phyloP scores from a whole-genome alignment of 495 filamentous ascomycete genomes.

The Neurospora cerealis region DNA sequence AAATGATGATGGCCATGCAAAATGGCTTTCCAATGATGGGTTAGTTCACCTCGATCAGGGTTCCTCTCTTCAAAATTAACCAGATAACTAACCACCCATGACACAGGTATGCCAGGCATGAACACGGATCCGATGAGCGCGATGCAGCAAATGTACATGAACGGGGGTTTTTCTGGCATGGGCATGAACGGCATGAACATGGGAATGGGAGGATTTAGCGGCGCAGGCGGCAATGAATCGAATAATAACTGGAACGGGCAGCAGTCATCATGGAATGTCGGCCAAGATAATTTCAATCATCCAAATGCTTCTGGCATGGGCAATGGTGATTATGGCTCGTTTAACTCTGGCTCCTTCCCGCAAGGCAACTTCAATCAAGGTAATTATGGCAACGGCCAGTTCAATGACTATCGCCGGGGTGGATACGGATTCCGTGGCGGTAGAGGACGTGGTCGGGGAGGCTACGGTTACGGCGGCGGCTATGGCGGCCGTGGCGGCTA shows the following conservation, averaged over 20 bases:
- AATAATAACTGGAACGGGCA: conserved; percentile 56
- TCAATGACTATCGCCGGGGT: conserved; percentile 53
- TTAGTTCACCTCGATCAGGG: conserved; percentile 36
- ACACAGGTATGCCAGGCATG: conserved; percentile 65
- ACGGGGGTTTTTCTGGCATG: conserved; percentile 71
- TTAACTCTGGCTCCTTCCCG: conserved; percentile 60
- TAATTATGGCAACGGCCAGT: conserved; percentile 51
- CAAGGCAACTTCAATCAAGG: conserved; percentile 47
- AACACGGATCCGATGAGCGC: conserved; percentile 70
- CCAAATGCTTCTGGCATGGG: conserved; percentile 69
- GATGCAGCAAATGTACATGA: conserved; percentile 78
- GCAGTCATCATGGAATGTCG: conserved; percentile 64
- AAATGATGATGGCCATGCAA: conserved; percentile 62
- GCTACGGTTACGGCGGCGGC: conserved; percentile 36
- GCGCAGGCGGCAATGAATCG: conserved; percentile 40
- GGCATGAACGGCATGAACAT: conserved; percentile 90
- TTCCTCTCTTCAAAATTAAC: background rate
- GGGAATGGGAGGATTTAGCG: conserved; percentile 60
- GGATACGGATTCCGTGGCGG: conserved; percentile 39
- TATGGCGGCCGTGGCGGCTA: conserved; percentile 41
- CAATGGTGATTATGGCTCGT: conserved; percentile 69
- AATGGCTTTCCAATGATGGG: conserved; percentile 80
- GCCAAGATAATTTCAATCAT: conserved; percentile 56
- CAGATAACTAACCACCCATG: conserved; percentile 16
- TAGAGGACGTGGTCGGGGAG: conserved; percentile 53